Evolutionary conservation across 2,329 filamentous ascomycete genomes (phyloP).

Genomic region (Cladophialophora carrionii): DNA sequence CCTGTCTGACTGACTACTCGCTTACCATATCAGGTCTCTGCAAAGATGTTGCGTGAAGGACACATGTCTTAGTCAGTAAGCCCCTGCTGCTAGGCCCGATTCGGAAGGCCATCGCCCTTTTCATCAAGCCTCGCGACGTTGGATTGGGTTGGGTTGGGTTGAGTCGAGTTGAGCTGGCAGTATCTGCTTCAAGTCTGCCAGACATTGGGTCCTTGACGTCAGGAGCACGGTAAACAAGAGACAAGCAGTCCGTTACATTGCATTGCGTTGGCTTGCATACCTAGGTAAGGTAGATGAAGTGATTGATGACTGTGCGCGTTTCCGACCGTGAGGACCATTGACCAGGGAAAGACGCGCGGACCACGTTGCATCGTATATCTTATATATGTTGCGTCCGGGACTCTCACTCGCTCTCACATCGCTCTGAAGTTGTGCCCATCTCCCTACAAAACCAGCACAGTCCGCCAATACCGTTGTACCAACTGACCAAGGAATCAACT

Average conservation of each 20-base stretch:
- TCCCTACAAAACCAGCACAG: neutral
- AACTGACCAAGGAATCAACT: neutral
- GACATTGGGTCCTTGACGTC: neutral
- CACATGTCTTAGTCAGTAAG: slow-evolving; percentile 11
- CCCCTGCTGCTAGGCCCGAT: slow-evolving; percentile 2
- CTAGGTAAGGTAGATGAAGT: neutral
- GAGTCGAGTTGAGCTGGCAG: neutral
- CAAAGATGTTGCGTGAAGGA: neutral
- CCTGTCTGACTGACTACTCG: neutral
- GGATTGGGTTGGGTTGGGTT: neutral
- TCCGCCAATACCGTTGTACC: neutral
- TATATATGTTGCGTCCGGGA: neutral
- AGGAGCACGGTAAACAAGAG: neutral
- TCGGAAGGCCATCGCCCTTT: slow-evolving; percentile 9
- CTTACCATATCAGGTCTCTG: slow-evolving; percentile 16
- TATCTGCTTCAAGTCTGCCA: neutral
- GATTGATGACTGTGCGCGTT: neutral
- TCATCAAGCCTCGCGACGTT: slow-evolving; percentile 10
- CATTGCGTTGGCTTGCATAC: neutral
- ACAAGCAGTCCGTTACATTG: neutral
- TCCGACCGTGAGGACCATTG: neutral
- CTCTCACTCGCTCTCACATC: neutral
- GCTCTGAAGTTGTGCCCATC: neutral
- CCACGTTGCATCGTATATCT: neutral
- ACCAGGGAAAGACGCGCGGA: neutral